Conservation (phyloP, 78 protist genomes). For the Pigoraptor vietnamica region DNA sequence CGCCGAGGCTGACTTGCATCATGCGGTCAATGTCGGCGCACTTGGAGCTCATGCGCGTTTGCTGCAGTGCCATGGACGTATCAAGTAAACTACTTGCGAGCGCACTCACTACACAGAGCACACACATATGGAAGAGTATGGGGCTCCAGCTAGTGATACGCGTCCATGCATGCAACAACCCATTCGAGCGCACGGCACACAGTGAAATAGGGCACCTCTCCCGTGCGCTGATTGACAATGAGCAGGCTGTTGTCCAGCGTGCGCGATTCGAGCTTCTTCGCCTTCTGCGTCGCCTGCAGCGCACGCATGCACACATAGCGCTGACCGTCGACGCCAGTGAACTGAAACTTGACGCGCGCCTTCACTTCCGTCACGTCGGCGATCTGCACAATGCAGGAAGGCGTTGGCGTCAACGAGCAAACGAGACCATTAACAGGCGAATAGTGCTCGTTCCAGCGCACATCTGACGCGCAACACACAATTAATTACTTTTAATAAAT, state of each 20-base stretch:
- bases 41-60: background rate
- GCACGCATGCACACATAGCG: slow-evolving; percentile 10
- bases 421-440: no score
- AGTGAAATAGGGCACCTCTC: no score
- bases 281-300: slow-evolving; percentile 31
- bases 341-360: slow-evolving; percentile 86
- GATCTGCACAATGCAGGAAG: background rate
- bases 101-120: no score
- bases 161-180: background rate
- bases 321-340: slow-evolving; percentile 29
- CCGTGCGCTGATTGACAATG: background rate
- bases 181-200: no score
- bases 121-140: background rate
- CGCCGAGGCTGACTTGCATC: slow-evolving; percentile 84
- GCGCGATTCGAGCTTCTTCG: background rate
- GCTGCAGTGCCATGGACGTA: background rate
- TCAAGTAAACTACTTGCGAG: background rate
- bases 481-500: no score
- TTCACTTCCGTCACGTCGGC: slow-evolving; percentile 66
- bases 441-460: no score
- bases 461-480: no score
- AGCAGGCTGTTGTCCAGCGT: background rate
- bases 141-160: no score
- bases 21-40: slow-evolving; percentile 73
- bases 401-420: no score